These are phyloP conservation scores for Exsudoporus floridanus DNA, from an alignment of 1,284 basidiomycete genomes.

Conservation along the genomic window DNA sequence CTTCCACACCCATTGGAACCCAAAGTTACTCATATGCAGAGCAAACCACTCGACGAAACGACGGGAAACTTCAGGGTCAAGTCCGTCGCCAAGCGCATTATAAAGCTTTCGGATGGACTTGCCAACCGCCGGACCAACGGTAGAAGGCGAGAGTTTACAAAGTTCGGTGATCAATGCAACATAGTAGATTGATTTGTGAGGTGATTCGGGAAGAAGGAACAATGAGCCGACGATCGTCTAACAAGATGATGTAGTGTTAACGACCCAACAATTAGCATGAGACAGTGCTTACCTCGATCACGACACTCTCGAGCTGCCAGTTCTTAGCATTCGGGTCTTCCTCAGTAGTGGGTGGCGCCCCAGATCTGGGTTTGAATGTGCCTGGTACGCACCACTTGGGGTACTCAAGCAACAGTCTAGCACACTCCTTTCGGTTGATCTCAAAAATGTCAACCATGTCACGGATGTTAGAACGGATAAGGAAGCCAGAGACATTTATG, in stretches of 20 bases:
- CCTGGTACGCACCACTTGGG: constrained; percentile 83
- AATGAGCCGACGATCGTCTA: constrained; percentile 76
- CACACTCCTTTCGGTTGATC: constrained; percentile 94
- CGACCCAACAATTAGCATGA: neutral
- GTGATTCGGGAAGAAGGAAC: constrained; percentile 75
- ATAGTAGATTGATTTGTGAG: constrained; percentile 84
- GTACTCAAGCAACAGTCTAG: constrained; percentile 82
- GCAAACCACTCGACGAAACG: constrained; percentile 95
- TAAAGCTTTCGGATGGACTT: constrained; percentile 92
- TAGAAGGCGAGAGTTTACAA: constrained; percentile 87
- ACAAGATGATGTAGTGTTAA: neutral
- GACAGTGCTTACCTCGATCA: constrained; percentile 64
- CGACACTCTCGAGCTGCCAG: constrained; percentile 77
- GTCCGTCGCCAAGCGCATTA: constrained; percentile 67
- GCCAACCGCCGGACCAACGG: constrained; percentile 94
- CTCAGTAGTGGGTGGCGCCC: constrained; percentile 45
- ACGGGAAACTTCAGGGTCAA: constrained; percentile 82
- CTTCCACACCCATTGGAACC: constrained; percentile 99
- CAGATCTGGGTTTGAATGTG: constrained; percentile 78
- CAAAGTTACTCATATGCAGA: constrained; percentile 96
- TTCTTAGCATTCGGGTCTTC: constrained; percentile 58
- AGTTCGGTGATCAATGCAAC: constrained; percentile 89
- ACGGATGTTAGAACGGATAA: constrained; percentile 73
- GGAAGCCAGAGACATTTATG: constrained; percentile 73
- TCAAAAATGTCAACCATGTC: constrained; percentile 93